These are phyloP conservation scores for Citrus trifoliata DNA, from an alignment of 345 rosid species.

Conservation along the genomic window DNA sequence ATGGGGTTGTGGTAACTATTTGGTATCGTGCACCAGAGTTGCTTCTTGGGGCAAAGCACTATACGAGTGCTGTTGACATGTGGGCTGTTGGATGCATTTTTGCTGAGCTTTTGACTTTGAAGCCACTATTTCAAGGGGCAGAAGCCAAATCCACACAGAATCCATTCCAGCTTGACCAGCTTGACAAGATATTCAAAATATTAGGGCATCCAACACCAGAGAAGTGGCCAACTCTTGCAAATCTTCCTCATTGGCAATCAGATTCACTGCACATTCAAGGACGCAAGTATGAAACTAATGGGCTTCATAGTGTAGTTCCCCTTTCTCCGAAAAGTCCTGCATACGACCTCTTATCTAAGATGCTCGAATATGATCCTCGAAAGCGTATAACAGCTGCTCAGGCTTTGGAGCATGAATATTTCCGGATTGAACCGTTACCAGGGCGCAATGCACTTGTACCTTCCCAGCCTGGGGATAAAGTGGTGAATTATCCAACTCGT, in stretches of 20 bases:
- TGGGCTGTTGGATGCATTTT: constrained; percentile 99
- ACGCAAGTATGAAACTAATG: constrained; percentile 67
- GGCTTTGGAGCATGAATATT: constrained; percentile 92
- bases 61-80: constrained; percentile 94
- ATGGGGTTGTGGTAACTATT: constrained; percentile 97
- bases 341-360: constrained; percentile 81
- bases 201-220: constrained; percentile 93
- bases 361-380: constrained; percentile 92
- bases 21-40: constrained; percentile 99
- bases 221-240: constrained; percentile 86
- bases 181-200: constrained; percentile 97
- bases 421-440: constrained; percentile 73
- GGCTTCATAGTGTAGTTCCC: constrained; percentile 71
- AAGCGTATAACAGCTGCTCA: constrained; percentile 97
- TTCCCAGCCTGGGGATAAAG: constrained; percentile 75
- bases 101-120: constrained; percentile 91
- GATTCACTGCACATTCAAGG: constrained; percentile 81
- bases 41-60: constrained; percentile 97
- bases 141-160: constrained; percentile 81
- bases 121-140: constrained; percentile 95
- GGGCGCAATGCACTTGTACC: constrained; percentile 92
- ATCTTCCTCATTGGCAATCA: constrained; percentile 86
- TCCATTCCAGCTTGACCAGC: constrained; percentile 96
- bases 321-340: constrained; percentile 59
- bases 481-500: constrained; percentile 77